Conservation (phyloP, 768 basidiomycete species). For the Leccinum truebloodii region DNA sequence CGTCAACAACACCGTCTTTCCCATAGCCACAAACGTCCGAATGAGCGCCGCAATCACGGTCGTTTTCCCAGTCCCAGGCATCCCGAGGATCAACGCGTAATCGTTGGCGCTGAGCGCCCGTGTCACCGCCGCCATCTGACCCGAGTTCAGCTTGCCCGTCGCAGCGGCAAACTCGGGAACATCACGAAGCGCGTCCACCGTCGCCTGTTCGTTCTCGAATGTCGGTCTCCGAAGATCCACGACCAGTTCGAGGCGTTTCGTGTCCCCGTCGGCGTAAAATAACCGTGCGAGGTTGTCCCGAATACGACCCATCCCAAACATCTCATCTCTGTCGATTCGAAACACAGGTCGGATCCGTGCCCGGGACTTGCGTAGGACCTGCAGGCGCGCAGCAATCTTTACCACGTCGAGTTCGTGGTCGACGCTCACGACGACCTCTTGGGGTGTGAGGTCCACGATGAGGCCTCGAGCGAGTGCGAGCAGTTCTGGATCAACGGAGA, state of each 20-base stretch:
- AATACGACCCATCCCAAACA: conserved; percentile 86
- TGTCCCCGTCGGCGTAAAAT: conserved; percentile 80
- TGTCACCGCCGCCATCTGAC: conserved; percentile 70
- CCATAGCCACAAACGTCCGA: conserved; percentile 69
- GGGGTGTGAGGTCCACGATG: conserved; percentile 68
- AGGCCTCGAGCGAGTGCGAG: conserved; percentile 84
- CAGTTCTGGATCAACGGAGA: conserved; percentile 88
- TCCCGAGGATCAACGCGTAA: conserved; percentile 91
- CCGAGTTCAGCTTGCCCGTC: conserved; percentile 57
- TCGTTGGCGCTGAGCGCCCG: conserved; percentile 80
- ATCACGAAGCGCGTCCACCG: conserved; percentile 11
- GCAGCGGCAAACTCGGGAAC: conserved; percentile 33
- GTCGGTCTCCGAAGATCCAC: conserved; percentile 76
- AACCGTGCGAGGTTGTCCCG: conserved; percentile 88
- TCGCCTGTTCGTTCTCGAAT: conserved; percentile 47
- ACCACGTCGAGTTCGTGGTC: conserved; percentile 71
- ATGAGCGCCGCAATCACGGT: conserved; percentile 92
- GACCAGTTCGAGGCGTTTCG: conserved; percentile 64
- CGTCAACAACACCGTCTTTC: conserved; percentile 86
- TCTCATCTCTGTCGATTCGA: conserved; percentile 93
- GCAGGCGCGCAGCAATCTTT: conserved; percentile 44
- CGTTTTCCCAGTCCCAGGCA: conserved; percentile 99
- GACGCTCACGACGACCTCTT: conserved; percentile 71
- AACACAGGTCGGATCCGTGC: conserved; percentile 45
- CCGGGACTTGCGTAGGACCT: conserved; percentile 20